Base-by-base conservation (phyloP, 2,329 filamentous ascomycete genomes). In the Diaporthe helianthi region DNA sequence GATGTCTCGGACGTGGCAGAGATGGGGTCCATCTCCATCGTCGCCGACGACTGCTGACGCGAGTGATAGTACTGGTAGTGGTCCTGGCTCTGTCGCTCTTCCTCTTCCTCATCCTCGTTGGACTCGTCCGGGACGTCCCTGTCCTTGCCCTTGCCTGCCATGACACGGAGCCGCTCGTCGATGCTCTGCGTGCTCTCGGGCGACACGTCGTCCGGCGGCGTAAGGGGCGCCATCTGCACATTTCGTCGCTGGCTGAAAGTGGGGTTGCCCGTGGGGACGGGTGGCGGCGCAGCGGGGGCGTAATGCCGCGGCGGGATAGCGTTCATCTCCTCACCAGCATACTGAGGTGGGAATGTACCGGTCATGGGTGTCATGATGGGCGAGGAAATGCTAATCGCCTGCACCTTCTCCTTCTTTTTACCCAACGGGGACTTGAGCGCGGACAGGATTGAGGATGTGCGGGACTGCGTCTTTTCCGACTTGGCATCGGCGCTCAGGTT, bases 301-400 rank as follows among this genome's bases (percentile, higher is more conserved):
- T 90, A 90, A 55, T 86, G 83, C 36, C 88, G 83, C 24, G 86
- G 88, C 15, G 86, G 81, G 65, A 90, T 87, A 60, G 84, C 73
- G 74, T 81, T 85, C 82, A 89, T 84, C 76, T 90, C 88, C 73
- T 87, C 85, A 29, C 80, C 80, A 61, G 86, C 83, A 17, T 83
- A 78, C n/a, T 83, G 81, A 1, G 87, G 85, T 9, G 58, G 58
- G 73, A 90, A 90, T 2, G 85, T 87, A 3, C 81, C 84, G 2
- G 88, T 87, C 80, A 86, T 85, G 17, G 89, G 88, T 10, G 88
- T 90, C 82, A 89, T 86, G 73, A 91, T 88, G 63, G 89, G 89
- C 1, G 88, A 89, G 15, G 89, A 90, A 74, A 91, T 91, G 75
- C 77, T 85, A 72, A 90, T 78, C 24, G 81, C 84, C 75, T 83